phyloP scores from a whole-genome alignment of 352 stramenopile species.

The Pythium periplocum region DNA sequence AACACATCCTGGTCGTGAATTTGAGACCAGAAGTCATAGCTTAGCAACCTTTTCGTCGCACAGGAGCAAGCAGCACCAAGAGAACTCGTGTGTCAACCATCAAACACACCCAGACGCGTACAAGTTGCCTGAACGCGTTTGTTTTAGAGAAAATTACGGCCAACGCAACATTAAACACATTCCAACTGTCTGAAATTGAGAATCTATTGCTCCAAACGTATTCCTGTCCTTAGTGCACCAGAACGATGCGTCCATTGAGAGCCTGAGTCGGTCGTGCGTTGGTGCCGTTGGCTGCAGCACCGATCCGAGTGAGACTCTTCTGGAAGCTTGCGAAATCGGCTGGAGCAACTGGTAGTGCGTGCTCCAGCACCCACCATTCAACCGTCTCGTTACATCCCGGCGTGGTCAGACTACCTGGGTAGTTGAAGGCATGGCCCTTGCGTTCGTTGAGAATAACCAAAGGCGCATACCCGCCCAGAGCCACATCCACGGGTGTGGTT shows the following conservation, averaged over 20 bases:
- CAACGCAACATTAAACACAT: too few species aligned
- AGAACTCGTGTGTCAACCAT: too few species aligned
- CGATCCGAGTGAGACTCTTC: slow-evolving; percentile 3
- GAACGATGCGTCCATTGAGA: slow-evolving; percentile 14
- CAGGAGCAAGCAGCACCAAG: too few species aligned
- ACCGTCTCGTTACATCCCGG: slow-evolving; percentile 18
- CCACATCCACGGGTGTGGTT: background rate
- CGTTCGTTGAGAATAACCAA: background rate
- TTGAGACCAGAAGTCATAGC: too few species aligned
- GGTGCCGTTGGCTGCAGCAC: slow-evolving; percentile 5
- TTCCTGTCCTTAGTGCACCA: slow-evolving; percentile 5
- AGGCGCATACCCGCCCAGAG: background rate
- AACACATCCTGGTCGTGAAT: too few species aligned
- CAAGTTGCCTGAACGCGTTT: too few species aligned
- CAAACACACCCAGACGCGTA: too few species aligned
- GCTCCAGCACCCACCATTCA: slow-evolving; percentile 16
- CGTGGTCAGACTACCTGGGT: slow-evolving; percentile 16
- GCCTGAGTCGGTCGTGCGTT: slow-evolving; percentile 11
- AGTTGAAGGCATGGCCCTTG: slow-evolving; percentile 10
- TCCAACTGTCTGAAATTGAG: too few species aligned
- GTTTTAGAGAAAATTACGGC: too few species aligned
- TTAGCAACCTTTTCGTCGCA: too few species aligned
- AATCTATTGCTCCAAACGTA: too few species aligned
- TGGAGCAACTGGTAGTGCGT: slow-evolving; percentile 6
- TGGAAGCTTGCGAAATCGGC: slow-evolving; percentile 5